These are phyloP conservation scores for Hortiboletus campestris DNA, from an alignment of 768 basidiomycete genomes.

Conservation along the genomic window DNA sequence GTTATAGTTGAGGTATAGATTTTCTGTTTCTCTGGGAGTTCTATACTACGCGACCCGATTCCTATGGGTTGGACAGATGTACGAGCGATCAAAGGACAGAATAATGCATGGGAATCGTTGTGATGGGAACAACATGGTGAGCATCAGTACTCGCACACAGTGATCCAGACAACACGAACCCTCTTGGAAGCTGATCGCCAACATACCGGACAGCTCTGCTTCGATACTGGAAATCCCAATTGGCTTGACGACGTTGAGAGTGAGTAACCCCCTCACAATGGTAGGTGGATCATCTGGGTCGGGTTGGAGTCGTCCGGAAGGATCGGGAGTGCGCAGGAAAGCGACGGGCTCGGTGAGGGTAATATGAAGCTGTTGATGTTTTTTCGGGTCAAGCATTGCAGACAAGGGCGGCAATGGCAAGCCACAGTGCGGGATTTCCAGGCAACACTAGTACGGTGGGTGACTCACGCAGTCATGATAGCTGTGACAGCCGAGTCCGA, in stretches of 20 bases:
- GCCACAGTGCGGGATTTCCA: no score
- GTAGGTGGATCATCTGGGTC: slow-evolving; percentile 51
- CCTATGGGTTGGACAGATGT: slow-evolving; percentile 27
- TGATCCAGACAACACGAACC: slow-evolving; percentile 46
- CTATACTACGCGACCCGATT: slow-evolving; percentile 68
- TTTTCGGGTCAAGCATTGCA: slow-evolving; percentile 33
- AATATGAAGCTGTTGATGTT: slow-evolving; percentile 48
- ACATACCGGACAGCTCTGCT: slow-evolving; percentile 70
- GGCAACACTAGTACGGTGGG: no score
- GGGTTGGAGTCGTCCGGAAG: slow-evolving; percentile 34
- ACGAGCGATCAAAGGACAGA: not conserved
- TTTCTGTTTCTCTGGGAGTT: slow-evolving; percentile 71
- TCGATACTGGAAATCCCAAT: slow-evolving; percentile 85
- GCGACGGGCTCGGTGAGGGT: slow-evolving; percentile 73
- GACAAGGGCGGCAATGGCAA: not conserved
- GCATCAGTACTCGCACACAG: not conserved
- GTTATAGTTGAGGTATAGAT: slow-evolving; percentile 70
- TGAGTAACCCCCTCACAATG: slow-evolving; percentile 64
- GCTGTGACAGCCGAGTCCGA: no score
- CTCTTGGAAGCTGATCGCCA: slow-evolving; percentile 78
- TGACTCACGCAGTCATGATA: not conserved
- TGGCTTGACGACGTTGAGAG: slow-evolving; percentile 67
- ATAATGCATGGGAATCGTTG: not conserved
- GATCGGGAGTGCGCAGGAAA: slow-evolving; percentile 62
- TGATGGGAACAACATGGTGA: not conserved